Evolutionary conservation across 106 monocot species (phyloP), one percentile per base, ranked within the genome.

Genomic region (Triglochin maritima): DNA sequence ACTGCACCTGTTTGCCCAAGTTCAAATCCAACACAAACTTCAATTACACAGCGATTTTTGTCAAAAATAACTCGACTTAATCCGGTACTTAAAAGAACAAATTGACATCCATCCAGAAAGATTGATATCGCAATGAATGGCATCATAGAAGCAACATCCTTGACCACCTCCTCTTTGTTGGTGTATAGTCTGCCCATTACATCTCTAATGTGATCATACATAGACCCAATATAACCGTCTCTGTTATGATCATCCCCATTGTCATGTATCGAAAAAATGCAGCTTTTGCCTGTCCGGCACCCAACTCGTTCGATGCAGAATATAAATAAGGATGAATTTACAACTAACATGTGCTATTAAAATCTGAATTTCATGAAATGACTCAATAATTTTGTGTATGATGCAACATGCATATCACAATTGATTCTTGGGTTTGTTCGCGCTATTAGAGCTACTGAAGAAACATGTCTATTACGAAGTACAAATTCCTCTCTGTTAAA

Each of bases 221-320:
- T 46, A 75, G 6, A 4, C 77, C 83, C 2, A 84, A 50, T 41
- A 79, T 15, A 13, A 92, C 9, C 9, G 79, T 86, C 54, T 84
- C 77, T 12, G 63, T 68, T 43, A 81, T 65, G 57, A 69, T 63
- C 44, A 87, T 81, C 29, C 71, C 45, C 43, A 84, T 77, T 79
- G 57, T 72, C 59, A 53, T 8, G 44, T 3, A 87, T 72, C 14
- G 90, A 65, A 14, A 84, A 46, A 6, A 72, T 49, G 86, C 84
- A 15, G 68, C 77, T 49, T 66, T 65, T 17, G 81, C 48, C 10
- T 78, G 56, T 12, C 84, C 80, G 52, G 86, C 79, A 65, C 90
- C 90, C 63, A 90, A 47, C 81, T 90, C 86, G 71, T 89, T 89
- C 14, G 88, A 85, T n/a, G n/a, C n/a, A 69, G 11, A 66, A 54